Evolutionary conservation across 2,329 filamentous ascomycete genomes (phyloP).

Genomic region (Colletotrichum tanaceti): DNA sequence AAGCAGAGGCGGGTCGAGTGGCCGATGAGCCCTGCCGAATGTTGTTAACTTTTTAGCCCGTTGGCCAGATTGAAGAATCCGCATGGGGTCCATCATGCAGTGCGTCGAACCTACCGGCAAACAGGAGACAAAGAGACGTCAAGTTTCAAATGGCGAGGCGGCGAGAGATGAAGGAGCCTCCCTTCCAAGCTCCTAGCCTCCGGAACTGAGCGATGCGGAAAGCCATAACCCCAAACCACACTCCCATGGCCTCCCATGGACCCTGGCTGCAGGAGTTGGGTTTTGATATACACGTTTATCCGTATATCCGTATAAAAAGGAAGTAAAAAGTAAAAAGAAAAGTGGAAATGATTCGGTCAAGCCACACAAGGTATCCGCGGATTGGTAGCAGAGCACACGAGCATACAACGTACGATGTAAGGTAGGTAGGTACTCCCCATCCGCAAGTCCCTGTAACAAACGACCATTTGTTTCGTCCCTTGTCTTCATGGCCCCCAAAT

Average conservation of each 20-base stretch:
- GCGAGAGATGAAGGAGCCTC: slow-evolving; percentile 21
- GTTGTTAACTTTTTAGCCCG: neutral
- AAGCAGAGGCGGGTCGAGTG: neutral
- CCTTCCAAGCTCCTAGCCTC: neutral
- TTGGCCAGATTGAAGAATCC: slow-evolving; percentile 9
- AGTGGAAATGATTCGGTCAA: slow-evolving; percentile 8
- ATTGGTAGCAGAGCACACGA: slow-evolving; percentile 1
- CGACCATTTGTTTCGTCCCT: slow-evolving; percentile 21
- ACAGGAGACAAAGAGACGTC: slow-evolving; percentile 27
- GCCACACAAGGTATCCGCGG: slow-evolving; percentile 1
- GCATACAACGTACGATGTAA: too few relatives aligned
- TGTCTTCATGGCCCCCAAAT: neutral
- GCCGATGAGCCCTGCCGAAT: neutral
- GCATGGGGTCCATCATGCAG: neutral
- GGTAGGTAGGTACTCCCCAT: too few relatives aligned
- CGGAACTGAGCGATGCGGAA: slow-evolving; percentile 10
- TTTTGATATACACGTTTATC: too few relatives aligned
- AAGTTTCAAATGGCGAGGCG: slow-evolving; percentile 31
- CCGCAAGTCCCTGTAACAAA: too few relatives aligned
- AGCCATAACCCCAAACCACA: neutral
- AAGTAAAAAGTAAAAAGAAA: too few relatives aligned
- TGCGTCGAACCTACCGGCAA: neutral
- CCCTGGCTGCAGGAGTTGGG: too few relatives aligned
- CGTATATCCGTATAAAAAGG: too few relatives aligned
- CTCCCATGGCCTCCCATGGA: too few relatives aligned